Evolutionary conservation across 352 stramenopile genomes (phyloP).

Genomic region (Peronospora belbahrii): DNA sequence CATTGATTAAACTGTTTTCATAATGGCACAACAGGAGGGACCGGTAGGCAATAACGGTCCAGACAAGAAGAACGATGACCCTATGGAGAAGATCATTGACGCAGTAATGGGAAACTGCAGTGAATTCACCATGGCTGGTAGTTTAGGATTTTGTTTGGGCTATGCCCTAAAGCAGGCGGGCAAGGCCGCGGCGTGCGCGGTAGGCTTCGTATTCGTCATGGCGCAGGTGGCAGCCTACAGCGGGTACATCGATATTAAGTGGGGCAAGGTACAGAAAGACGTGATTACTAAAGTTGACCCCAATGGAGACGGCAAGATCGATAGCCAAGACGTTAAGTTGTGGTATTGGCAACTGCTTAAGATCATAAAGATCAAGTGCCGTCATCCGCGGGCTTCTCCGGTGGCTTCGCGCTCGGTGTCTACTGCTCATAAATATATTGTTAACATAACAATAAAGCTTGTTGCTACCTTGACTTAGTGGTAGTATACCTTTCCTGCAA

Average conservation of each 20-base stretch:
- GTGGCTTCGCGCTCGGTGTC: constrained; percentile 66
- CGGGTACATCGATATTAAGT: constrained; percentile 88
- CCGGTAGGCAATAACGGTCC: constrained; percentile 21
- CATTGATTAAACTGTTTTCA: neutral
- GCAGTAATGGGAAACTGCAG: constrained; percentile 48
- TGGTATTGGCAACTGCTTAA: constrained; percentile 62
- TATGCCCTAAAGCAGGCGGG: constrained; percentile 81
- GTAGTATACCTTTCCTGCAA: constrained; percentile 8
- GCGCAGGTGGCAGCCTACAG: constrained; percentile 71
- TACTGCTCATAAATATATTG: constrained; percentile 44
- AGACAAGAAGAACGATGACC: constrained; percentile 39
- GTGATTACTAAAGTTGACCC: constrained; percentile 74
- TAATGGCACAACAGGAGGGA: constrained; percentile 27
- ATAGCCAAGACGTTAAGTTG: constrained; percentile 69
- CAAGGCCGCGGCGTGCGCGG: constrained; percentile 63
- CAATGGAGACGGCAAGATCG: constrained; percentile 81
- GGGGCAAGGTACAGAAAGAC: constrained; percentile 85
- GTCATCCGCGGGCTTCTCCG: constrained; percentile 71
- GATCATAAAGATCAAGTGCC: constrained; percentile 79
- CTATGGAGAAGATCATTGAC: constrained; percentile 60
- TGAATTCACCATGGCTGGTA: constrained; percentile 61
- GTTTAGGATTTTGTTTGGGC: constrained; percentile 76
- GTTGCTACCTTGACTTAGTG: no score
- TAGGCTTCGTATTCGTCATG: constrained; percentile 74
- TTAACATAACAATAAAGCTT: no score